Evolutionary conservation across 2,329 filamentous ascomycete species (phyloP).

Genomic region (Aspergillus novofumigatus): DNA sequence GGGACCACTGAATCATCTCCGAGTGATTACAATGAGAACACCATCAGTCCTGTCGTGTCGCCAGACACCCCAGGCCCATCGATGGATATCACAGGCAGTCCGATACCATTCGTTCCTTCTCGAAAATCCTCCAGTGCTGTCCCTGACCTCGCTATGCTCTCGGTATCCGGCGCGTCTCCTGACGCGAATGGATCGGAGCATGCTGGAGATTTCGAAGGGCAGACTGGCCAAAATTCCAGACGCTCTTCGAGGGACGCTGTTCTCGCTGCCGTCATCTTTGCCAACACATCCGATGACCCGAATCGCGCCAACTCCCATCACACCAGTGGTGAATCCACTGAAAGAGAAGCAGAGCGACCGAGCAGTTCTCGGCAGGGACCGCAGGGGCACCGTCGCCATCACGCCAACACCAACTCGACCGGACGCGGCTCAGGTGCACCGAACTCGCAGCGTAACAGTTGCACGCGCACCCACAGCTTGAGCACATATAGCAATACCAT

Average conservation of each 20-base stretch:
- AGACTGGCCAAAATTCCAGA: slow-evolving; percentile 9
- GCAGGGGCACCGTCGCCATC: slow-evolving; percentile 21
- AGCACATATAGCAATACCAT: slow-evolving; percentile 42
- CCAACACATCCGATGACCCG: slow-evolving; percentile 17
- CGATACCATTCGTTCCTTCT: slow-evolving; percentile 16
- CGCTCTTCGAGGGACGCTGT: slow-evolving; percentile 20
- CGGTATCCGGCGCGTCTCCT: slow-evolving; percentile 18
- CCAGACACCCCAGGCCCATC: slow-evolving; percentile 33
- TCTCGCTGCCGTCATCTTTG: slow-evolving; percentile 26
- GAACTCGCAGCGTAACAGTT: slow-evolving; percentile 34
- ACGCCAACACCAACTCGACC: slow-evolving; percentile 33
- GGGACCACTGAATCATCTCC: slow-evolving; percentile 12
- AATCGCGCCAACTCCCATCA: slow-evolving; percentile 10
- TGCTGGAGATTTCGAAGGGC: slow-evolving; percentile 6
- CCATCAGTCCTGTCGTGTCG: slow-evolving; percentile 30
- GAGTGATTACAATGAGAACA: slow-evolving; percentile 29
- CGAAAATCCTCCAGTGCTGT: slow-evolving; percentile 31
- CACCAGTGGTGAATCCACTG: slow-evolving; percentile 9
- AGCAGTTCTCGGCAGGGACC: slow-evolving; percentile 28
- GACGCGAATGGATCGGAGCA: slow-evolving; percentile 8
- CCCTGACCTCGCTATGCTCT: slow-evolving; percentile 24
- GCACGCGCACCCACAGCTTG: slow-evolving; percentile 38
- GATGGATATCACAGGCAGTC: slow-evolving; percentile 31
- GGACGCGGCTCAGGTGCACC: slow-evolving; percentile 31
- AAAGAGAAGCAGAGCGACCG: slow-evolving; percentile 20